phyloP scores from a whole-genome alignment of 176 grass and related monocot species.

The Luzula sylvatica region DNA sequence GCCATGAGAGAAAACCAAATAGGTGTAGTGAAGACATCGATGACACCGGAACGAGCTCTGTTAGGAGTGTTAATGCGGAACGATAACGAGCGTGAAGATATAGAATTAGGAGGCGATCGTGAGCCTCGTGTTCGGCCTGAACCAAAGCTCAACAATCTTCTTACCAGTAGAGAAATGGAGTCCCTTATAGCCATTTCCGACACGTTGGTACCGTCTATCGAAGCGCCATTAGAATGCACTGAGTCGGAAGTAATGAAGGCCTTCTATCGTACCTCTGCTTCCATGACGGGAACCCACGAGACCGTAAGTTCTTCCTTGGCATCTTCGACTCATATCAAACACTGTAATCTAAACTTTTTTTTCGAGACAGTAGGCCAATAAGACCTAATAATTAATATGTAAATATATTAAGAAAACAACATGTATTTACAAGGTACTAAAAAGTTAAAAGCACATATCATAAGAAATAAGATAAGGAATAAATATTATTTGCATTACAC shows the following conservation, averaged over 20 bases:
- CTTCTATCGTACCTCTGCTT: conserved; percentile 28
- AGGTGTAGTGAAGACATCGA: not conserved
- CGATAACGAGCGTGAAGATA: not conserved
- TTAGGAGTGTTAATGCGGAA: not conserved
- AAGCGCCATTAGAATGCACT: not conserved
- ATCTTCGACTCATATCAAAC: not conserved
- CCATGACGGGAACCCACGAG: conserved; percentile 27
- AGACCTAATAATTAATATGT: too few relatives aligned
- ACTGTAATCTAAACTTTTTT: too few relatives aligned
- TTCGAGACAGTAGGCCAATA: too few relatives aligned
- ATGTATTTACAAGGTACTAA: too few relatives aligned
- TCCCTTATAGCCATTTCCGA: conserved; percentile 26
- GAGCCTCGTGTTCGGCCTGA: not conserved
- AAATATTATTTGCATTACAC: too few relatives aligned
- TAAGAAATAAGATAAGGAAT: too few relatives aligned
- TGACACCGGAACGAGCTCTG: conserved; percentile 7
- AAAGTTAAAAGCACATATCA: too few relatives aligned
- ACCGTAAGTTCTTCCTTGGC: conserved; percentile 18
- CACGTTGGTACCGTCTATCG: conserved; percentile 20
- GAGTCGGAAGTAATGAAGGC: conserved; percentile 7
- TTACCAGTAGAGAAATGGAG: conserved; percentile 29
- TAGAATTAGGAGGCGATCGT: too few relatives aligned
- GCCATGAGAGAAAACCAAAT: conserved; percentile 13
- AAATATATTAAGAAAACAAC: too few relatives aligned
- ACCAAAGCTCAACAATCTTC: not conserved